phyloP scores from a whole-genome alignment of 148 eudicot species.

The Rhododendron molle region DNA sequence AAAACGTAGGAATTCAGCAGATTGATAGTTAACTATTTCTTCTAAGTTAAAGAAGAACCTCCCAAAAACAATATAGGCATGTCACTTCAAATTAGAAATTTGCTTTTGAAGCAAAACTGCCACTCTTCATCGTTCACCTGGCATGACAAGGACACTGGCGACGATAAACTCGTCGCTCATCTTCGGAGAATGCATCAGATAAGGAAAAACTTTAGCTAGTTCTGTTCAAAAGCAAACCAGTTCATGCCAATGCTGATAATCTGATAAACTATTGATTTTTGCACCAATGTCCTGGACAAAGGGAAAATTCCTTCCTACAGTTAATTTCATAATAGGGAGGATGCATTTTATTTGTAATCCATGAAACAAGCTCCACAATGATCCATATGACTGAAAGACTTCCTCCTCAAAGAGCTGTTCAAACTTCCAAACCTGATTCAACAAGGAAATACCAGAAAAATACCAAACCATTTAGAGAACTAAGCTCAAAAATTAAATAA shows the following conservation, averaged over 20 bases:
- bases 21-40: neutral
- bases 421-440: slow-evolving; percentile 12
- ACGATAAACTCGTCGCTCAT: neutral
- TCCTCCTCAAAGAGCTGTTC: neutral
- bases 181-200: neutral
- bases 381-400: neutral
- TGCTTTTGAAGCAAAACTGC: neutral
- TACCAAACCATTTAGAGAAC: neutral
- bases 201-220: neutral
- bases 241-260: neutral
- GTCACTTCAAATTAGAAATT: neutral
- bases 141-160: neutral
- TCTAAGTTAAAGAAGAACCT: slow-evolving; percentile 3
- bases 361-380: slow-evolving; percentile 5
- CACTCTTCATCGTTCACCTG: neutral
- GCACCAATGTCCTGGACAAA: neutral
- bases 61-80: slow-evolving; percentile 2
- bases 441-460: neutral
- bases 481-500: neutral
- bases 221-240: slow-evolving; percentile 4
- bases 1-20: neutral
- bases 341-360: neutral
- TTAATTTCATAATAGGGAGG: neutral
- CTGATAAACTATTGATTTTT: neutral
- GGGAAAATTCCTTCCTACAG: neutral